Evolutionary conservation across 2,329 filamentous ascomycete species (phyloP).

Genomic region (Fusarium marasasianum): DNA sequence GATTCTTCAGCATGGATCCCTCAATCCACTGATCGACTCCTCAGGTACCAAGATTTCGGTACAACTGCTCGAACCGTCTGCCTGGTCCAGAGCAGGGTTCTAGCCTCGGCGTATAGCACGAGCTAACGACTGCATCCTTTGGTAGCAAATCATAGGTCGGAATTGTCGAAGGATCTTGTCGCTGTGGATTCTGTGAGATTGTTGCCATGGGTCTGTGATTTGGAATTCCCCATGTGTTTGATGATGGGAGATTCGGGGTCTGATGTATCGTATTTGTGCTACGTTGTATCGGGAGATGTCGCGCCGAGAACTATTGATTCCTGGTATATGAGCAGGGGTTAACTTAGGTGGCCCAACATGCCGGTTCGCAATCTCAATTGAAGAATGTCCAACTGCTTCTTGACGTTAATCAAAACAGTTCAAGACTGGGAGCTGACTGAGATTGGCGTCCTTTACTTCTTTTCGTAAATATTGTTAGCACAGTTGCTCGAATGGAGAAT

Average conservation of each 20-base stretch:
- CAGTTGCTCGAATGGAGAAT: not conserved
- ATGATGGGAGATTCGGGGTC: not conserved
- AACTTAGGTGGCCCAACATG: not conserved
- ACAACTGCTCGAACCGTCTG: not conserved
- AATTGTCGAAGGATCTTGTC: not conserved
- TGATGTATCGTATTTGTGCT: not conserved
- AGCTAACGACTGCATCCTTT: not conserved
- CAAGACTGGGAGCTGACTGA: not conserved
- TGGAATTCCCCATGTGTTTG: not conserved
- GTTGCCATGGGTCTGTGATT: not conserved
- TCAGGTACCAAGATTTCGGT: not conserved
- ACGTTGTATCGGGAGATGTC: not conserved
- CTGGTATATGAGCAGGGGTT: not conserved
- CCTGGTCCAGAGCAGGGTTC: not conserved
- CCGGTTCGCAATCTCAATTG: not conserved
- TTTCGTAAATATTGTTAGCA: not conserved
- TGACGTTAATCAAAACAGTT: too few relatives aligned
- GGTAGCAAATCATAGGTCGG: not conserved
- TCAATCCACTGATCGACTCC: not conserved
- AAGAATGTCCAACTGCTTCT: not conserved
- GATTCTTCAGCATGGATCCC: not conserved
- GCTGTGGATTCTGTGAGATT: not conserved
- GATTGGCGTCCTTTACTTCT: rapidly evolving
- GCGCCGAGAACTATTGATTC: not conserved
- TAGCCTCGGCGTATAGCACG: not conserved